These are phyloP conservation scores for Daedalea quercina DNA, from an alignment of 768 basidiomycete genomes.

Conservation along the genomic window DNA sequence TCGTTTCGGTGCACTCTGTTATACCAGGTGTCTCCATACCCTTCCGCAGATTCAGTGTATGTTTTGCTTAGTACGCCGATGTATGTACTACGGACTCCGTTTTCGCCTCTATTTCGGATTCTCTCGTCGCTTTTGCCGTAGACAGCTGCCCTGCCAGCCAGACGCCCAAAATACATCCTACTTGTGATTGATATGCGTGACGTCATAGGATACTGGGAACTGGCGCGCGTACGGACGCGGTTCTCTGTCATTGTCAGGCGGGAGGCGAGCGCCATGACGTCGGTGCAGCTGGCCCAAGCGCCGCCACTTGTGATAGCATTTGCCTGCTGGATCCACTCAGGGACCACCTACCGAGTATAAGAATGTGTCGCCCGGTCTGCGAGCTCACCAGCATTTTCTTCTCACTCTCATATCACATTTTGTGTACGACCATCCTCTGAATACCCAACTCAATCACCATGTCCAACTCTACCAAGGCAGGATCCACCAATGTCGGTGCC, in stretches of 20 bases:
- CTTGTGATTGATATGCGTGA: not conserved
- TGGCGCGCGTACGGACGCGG: no score
- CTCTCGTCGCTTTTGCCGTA: no score
- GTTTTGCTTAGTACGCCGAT: not conserved
- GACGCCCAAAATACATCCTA: not conserved
- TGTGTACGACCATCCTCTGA: not conserved
- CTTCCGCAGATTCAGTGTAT: not conserved
- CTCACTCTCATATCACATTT: not conserved
- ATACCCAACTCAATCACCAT: not conserved
- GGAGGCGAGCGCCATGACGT: no score
- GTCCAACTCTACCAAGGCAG: slow-evolving; percentile 2
- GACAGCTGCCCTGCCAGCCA: not conserved
- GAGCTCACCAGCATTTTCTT: not conserved
- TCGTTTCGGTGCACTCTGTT: not conserved
- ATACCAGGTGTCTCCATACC: not conserved
- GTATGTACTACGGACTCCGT: not conserved
- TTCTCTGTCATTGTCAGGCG: no score
- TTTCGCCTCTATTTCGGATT: not conserved
- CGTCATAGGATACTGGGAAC: not conserved
- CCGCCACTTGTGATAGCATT: not conserved
- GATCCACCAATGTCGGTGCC: not conserved
- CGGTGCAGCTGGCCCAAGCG: not conserved
- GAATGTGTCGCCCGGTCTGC: not conserved
- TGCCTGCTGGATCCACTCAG: not conserved
- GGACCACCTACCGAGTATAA: not conserved